These are phyloP conservation scores for Kernera saxatilis DNA, from an alignment of 345 rosid genomes.

Conservation along the genomic window DNA sequence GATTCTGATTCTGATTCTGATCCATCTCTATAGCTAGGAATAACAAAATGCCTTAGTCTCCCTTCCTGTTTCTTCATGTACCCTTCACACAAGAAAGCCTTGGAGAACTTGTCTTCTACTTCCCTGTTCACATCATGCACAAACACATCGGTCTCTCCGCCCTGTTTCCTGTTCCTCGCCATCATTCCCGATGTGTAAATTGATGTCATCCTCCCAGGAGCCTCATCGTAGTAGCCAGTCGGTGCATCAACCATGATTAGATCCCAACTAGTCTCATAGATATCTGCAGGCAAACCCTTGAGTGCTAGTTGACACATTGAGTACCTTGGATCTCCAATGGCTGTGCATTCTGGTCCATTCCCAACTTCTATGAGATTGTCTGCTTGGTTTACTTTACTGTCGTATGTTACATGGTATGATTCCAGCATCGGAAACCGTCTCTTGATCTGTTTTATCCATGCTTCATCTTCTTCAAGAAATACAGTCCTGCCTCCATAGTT, in stretches of 20 bases:
- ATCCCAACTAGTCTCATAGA: conserved; percentile 72
- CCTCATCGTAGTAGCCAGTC: conserved; percentile 66
- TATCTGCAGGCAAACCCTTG: conserved; percentile 72
- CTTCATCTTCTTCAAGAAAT: conserved; percentile 83
- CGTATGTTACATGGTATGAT: conserved; percentile 65
- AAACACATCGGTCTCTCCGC: conserved; percentile 72
- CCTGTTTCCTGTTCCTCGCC: conserved; percentile 59
- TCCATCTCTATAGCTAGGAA: conserved; percentile 64
- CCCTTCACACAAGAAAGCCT: conserved; percentile 64
- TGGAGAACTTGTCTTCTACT: conserved; percentile 72
- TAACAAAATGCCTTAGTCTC: conserved; percentile 69
- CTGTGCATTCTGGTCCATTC: conserved; percentile 65
- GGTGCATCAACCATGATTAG: conserved; percentile 93
- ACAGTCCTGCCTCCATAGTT: conserved; percentile 83
- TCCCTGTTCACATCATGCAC: conserved; percentile 84
- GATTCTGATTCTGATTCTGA: conserved; percentile 20
- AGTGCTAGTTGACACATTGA: conserved; percentile 81
- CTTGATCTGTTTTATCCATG: conserved; percentile 76
- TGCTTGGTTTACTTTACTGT: conserved; percentile 75
- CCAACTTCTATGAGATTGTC: conserved; percentile 62
- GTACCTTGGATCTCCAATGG: conserved; percentile 55
- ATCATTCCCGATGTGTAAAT: conserved; percentile 85
- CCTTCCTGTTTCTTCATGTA: conserved; percentile 76
- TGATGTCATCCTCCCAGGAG: conserved; percentile 88
- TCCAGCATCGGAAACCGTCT: conserved; percentile 60